A percentile compares a stretch with the other conserved stretches of the same genome.
These are phyloP conservation scores for Auxenochlorella protothecoides DNA, from an alignment of 139 green algal genomes.

Conservation along the genomic window DNA sequence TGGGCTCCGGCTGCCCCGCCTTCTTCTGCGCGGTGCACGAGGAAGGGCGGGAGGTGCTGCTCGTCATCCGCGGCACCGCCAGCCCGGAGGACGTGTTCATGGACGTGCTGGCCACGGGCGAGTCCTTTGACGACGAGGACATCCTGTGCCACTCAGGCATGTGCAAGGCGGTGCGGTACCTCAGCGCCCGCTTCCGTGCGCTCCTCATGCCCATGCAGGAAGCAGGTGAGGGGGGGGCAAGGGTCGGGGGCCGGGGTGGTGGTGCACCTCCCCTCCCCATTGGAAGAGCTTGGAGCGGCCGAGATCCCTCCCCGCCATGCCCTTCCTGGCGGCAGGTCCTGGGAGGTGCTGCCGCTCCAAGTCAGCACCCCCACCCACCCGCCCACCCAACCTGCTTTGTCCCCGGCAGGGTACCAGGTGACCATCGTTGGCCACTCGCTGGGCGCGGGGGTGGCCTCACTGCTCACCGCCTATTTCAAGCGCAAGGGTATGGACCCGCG, in stretches of 20 bases:
- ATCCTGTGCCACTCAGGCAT: conserved; percentile 17
- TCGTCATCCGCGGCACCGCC: conserved; percentile 18
- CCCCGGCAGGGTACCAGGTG: not conserved
- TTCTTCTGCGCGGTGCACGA: conserved; percentile 7
- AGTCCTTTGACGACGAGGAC: conserved; percentile 4
- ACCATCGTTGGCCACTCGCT: conserved; percentile 19
- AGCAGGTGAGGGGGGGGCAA: no score
- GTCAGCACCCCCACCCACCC: no score
- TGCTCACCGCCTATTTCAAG: conserved; percentile 9
- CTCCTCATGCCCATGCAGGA: conserved; percentile 8
- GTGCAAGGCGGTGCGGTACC: conserved; percentile 4
- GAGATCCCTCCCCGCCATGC: no score
- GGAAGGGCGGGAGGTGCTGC: conserved; percentile 8
- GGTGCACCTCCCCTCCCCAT: no score
- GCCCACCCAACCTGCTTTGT: no score
- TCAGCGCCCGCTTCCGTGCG: conserved; percentile 4
- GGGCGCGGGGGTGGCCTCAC: conserved; percentile 13
- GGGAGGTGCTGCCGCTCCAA: not conserved
- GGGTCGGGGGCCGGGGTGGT: no score
- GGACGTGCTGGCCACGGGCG: conserved; percentile 20
- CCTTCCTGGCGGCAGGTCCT: no score
- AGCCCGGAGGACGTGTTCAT: conserved; percentile 23
- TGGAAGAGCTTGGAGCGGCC: no score
- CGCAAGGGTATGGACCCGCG: conserved; percentile 9
- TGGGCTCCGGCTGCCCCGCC: conserved; percentile 14